Conservation (phyloP, 768 basidiomycete species). For the Termitomyces sp. region DNA sequence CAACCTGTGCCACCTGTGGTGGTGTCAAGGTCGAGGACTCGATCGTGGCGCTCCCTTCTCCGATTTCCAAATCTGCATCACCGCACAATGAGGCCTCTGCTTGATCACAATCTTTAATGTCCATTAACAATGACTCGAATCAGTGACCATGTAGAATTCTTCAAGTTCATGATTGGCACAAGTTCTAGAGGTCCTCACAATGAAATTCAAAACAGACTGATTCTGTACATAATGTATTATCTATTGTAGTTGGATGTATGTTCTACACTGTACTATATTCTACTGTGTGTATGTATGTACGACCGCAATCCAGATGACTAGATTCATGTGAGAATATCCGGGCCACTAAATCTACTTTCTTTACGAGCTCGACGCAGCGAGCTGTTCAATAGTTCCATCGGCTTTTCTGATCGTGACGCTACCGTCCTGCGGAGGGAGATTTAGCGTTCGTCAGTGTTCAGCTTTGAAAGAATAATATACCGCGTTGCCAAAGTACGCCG, state of each 20-base stretch:
- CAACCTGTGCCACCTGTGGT: slow-evolving; percentile 1
- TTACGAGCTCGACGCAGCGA: slow-evolving; percentile 11
- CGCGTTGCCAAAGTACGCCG: slow-evolving; percentile 95
- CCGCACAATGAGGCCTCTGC: neutral
- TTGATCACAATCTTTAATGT: neutral
- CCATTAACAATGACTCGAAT: no score
- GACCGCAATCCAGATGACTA: neutral
- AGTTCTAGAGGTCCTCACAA: neutral
- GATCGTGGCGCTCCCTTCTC: neutral
- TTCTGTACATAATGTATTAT: no score
- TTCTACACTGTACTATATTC: neutral
- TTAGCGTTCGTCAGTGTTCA: neutral
- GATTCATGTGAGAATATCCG: neutral
- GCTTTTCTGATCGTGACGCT: slow-evolving; percentile 60
- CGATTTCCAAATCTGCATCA: neutral
- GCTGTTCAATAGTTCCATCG: slow-evolving; percentile 43
- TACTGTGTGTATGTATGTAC: neutral
- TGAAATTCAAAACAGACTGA: no score
- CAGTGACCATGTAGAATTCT: neutral
- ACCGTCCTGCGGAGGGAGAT: slow-evolving; percentile 46
- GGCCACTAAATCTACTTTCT: neutral
- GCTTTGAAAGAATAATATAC: slow-evolving; percentile 32
- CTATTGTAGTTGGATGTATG: neutral
- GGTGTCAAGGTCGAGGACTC: neutral
- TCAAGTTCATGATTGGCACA: neutral